phyloP scores from a whole-genome alignment of 169 alveolate species.

The Plasmodium malariae region DNA sequence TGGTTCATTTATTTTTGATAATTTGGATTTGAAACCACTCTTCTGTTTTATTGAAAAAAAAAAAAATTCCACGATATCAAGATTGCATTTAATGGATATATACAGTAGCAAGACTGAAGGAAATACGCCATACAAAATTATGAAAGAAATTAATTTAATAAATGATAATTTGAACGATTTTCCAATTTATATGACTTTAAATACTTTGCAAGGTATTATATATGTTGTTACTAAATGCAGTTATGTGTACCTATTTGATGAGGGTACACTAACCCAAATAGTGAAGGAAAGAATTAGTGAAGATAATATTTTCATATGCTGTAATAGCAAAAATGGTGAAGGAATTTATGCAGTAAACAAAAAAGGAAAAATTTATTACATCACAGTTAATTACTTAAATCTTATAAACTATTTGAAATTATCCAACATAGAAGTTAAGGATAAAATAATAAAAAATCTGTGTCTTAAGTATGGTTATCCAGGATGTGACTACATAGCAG shows the following conservation, averaged over 20 bases:
- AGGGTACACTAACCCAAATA: conserved; percentile 77
- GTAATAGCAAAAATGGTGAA: conserved; percentile 77
- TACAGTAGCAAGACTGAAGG: conserved; percentile 78
- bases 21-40: conserved; percentile 81
- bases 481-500: conserved; percentile 76
- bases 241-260: conserved; percentile 82
- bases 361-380: conserved; percentile 71
- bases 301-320: conserved; percentile 71
- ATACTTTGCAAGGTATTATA: conserved; percentile 89
- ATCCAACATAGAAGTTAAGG: conserved; percentile 54
- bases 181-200: conserved; percentile 86
- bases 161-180: conserved; percentile 81
- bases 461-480: conserved; percentile 76
- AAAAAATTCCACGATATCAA: conserved; percentile 88
- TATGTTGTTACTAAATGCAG: conserved; percentile 86
- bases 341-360: conserved; percentile 75
- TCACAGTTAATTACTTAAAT: conserved; percentile 39
- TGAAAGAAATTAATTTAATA: conserved; percentile 77
- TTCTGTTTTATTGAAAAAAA: conserved; percentile 96
- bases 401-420: conserved; percentile 52
- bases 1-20: conserved; percentile 91
- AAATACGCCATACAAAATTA: conserved; percentile 81
- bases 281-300: conserved; percentile 74
- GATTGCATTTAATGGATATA: conserved; percentile 95
- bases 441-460: conserved; percentile 61